Evolutionary conservation across 352 stramenopile genomes (phyloP).

Genomic region (Pythium utonaiense): DNA sequence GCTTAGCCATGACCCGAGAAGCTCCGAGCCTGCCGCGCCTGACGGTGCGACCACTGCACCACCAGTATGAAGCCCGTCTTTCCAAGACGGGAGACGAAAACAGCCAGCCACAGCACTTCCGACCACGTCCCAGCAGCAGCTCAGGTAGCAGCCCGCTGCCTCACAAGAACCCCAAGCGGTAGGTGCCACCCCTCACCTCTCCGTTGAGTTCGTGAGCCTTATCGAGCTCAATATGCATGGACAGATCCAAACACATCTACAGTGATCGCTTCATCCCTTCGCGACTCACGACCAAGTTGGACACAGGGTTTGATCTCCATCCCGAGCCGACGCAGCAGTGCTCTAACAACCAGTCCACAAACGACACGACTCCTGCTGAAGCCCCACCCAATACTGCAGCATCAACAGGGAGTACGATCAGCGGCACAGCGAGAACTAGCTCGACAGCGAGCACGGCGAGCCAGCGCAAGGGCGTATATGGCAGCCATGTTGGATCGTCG

Average conservation of each 20-base stretch:
- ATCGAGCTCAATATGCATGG: no score
- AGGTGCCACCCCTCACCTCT: background rate
- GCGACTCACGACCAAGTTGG: slow-evolving; percentile 63
- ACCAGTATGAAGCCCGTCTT: slow-evolving; percentile 41
- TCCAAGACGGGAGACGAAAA: slow-evolving; percentile 21
- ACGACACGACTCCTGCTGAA: slow-evolving; percentile 12
- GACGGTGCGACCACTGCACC: slow-evolving; percentile 37
- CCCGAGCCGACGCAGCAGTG: slow-evolving; percentile 29
- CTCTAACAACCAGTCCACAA: slow-evolving; percentile 20
- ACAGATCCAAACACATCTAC: slow-evolving; percentile 79
- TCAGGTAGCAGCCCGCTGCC: slow-evolving; percentile 29
- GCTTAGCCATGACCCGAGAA: slow-evolving; percentile 20
- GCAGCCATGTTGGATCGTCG: slow-evolving; percentile 25
- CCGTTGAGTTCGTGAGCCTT: background rate
- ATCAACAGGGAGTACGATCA: slow-evolving; percentile 19
- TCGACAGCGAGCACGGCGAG: background rate
- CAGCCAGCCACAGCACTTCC: slow-evolving; percentile 12
- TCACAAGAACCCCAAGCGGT: slow-evolving; percentile 56
- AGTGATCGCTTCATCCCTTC: slow-evolving; percentile 87
- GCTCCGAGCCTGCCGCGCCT: slow-evolving; percentile 6
- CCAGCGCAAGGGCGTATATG: slow-evolving; percentile 4
- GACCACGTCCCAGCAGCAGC: slow-evolving; percentile 9
- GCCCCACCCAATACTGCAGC: slow-evolving; percentile 5
- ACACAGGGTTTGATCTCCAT: slow-evolving; percentile 64
- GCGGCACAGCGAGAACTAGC: slow-evolving; percentile 7